Percentiles rank a stretch among this genome's conserved stretches.
These are phyloP conservation scores for Ceriops zippeliana DNA, from an alignment of 345 rosid genomes.

Conservation along the genomic window DNA sequence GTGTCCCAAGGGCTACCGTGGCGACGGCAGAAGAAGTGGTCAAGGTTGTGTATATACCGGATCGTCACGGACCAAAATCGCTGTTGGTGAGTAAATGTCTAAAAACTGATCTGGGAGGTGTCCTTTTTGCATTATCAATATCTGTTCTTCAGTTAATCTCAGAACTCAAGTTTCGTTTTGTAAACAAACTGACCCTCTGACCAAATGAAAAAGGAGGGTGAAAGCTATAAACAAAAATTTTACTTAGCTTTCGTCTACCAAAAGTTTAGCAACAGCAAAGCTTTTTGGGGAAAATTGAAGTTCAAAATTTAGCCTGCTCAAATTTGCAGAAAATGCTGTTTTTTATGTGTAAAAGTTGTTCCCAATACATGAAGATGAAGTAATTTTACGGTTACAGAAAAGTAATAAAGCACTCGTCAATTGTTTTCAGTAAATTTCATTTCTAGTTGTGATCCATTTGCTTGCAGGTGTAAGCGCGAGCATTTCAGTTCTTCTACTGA, in stretches of 20 bases:
- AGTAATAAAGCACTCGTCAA: too few relatives aligned
- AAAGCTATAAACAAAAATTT: neutral
- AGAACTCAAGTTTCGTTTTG: too few relatives aligned
- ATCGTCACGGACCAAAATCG: neutral
- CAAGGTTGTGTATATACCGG: slow-evolving; percentile 1
- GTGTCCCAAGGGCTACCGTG: slow-evolving; percentile 32
- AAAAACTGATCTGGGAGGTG: too few relatives aligned
- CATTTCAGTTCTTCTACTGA: slow-evolving; percentile 1
- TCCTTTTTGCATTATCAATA: too few relatives aligned
- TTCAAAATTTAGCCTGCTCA: too few relatives aligned
- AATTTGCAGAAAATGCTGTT: too few relatives aligned
- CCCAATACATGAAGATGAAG: too few relatives aligned
- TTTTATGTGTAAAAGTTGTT: too few relatives aligned
- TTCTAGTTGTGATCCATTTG: neutral
- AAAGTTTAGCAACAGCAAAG: neutral
- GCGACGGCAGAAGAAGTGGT: slow-evolving; percentile 19
- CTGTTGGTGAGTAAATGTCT: slow-evolving; percentile 14
- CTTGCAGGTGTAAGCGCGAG: slow-evolving; percentile 13
- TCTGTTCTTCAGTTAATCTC: too few relatives aligned
- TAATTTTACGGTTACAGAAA: too few relatives aligned
- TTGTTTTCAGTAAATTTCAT: neutral
- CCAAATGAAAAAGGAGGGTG: too few relatives aligned
- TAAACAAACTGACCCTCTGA: too few relatives aligned
- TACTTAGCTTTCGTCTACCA: neutral
- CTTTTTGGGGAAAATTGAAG: neutral